Evolutionary conservation across 2,329 filamentous ascomycete genomes (phyloP), one percentile per base, ranked within the genome.

Genomic region (Plenodomus lindquistii): DNA sequence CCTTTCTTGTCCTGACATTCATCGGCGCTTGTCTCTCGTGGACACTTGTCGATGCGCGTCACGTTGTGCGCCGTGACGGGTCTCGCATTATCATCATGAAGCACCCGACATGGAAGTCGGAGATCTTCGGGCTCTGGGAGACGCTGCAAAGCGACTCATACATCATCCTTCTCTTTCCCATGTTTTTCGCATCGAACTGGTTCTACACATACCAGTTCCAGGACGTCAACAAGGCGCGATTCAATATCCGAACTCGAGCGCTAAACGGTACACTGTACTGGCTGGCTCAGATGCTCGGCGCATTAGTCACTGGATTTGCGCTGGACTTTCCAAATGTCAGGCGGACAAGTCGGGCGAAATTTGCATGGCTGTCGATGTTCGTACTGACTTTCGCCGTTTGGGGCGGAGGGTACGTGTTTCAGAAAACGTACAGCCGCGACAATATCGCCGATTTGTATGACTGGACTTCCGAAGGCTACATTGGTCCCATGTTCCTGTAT

Each of bases 401-500:
- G 88, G 89, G 89, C 42, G 88, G 87, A 53, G 90, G 89, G 9
- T 93, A 86, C 69, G 88, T 79, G 6, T 94, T 85, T 75, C 85
- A 90, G 75, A 81, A 75, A 59, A 61, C 71, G 21, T 86, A 86
- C 67, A 78, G 63, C 11, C 72, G 74, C 20, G 48, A 61, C 15
- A 59, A 63, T 47, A 17, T 10, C 8, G 31, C 35, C 10, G 57
- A 56, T 22, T 44, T 57, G 13, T 67, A 68, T 49, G 89, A 93
- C 71, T 93, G 87, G 85, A 80, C 75, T 2, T 77, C 82, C 42
- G 75, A 77, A 19, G 83, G 82, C 43, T 93, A 87, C 68, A 77
- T 87, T 51, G 89, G 86, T 0, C 87, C 88, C 10, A 89, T 95
- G 85, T 89, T 95, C 71, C 73, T 95, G 42, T 94, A 91, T 75